Evolutionary conservation across 371 early-diverging fungal species (phyloP).

Genomic region (Dinochytrium kinnereticum): DNA sequence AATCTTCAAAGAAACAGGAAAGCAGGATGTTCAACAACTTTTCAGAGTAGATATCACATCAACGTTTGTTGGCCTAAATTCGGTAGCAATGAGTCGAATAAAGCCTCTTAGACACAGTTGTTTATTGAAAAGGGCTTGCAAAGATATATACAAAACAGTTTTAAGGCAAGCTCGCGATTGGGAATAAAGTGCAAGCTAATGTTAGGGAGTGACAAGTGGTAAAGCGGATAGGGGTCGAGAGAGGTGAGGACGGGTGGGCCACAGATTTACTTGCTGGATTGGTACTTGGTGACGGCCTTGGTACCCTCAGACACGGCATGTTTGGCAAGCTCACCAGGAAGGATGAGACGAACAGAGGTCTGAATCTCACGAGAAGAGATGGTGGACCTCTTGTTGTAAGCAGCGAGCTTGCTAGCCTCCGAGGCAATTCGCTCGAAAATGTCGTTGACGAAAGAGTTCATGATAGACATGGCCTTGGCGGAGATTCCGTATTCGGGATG

Average conservation of each 20-base stretch:
- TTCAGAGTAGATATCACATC: too few species aligned
- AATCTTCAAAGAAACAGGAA: neutral
- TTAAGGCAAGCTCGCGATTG: too few species aligned
- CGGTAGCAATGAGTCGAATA: too few species aligned
- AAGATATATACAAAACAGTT: too few species aligned
- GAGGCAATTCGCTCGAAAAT: slow-evolving; percentile 91
- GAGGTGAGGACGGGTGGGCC: too few species aligned
- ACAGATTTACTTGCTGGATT: slow-evolving; percentile 66
- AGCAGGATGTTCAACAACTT: too few species aligned
- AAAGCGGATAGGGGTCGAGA: too few species aligned
- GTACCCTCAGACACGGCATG: slow-evolving; percentile 98
- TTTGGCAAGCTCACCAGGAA: slow-evolving; percentile 96
- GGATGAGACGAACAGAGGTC: slow-evolving; percentile 90
- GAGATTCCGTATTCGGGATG: slow-evolving; percentile 98
- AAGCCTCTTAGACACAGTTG: too few species aligned
- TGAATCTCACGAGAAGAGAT: slow-evolving; percentile 96
- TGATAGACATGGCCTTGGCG: slow-evolving; percentile 98
- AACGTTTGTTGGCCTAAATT: too few species aligned
- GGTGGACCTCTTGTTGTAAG: slow-evolving; percentile 93
- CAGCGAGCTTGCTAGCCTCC: slow-evolving; percentile 90
- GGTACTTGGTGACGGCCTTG: slow-evolving; percentile 97
- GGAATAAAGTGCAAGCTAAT: too few species aligned
- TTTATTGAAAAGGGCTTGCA: too few species aligned
- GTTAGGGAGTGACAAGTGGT: too few species aligned
- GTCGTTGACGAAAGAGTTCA: slow-evolving; percentile 98